These are phyloP conservation scores for Penicillium pancosmium DNA, from an alignment of 495 filamentous ascomycete species.

Conservation along the genomic window DNA sequence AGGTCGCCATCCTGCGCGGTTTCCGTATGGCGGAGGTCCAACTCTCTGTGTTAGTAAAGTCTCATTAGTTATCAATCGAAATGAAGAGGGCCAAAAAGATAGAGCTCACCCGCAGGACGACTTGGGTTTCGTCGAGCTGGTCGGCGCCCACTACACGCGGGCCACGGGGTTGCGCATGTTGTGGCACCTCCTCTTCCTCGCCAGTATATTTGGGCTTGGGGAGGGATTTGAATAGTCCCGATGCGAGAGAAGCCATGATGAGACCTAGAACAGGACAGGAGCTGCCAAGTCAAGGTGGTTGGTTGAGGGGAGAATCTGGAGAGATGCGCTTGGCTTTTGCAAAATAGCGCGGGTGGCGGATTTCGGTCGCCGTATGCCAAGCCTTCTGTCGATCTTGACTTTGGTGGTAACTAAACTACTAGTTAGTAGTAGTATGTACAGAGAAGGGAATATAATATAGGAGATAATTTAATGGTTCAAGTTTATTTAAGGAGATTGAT, in stretches of 20 bases:
- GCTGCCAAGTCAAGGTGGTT: constrained; percentile 21
- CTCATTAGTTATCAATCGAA: constrained; percentile 6
- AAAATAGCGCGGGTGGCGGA: constrained; percentile 25
- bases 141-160: constrained; percentile 77
- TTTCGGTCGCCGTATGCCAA: constrained; percentile 23
- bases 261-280: constrained; percentile 19
- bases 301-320: constrained; percentile 13
- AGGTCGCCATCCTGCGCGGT: constrained; percentile 85
- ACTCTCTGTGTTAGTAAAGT: constrained; percentile 55
- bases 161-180: constrained; percentile 72
- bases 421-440: no score
- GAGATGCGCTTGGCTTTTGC: constrained; percentile 28
- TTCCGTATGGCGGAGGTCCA: constrained; percentile 85
- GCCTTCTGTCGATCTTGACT: constrained; percentile 5
- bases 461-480: neutral
- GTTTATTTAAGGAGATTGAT: neutral
- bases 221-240: constrained; percentile 77
- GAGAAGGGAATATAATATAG: neutral
- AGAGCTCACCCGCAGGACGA: constrained; percentile 72
- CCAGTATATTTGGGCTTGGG: constrained; percentile 89
- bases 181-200: constrained; percentile 79
- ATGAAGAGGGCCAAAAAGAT: neutral
- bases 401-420: no score
- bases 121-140: constrained; percentile 80
- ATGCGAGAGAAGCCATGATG: constrained; percentile 70